Evolutionary conservation across 1,284 basidiomycete species (phyloP), one percentile per base, ranked within the genome.

Genomic region (Trametes versicolor): DNA sequence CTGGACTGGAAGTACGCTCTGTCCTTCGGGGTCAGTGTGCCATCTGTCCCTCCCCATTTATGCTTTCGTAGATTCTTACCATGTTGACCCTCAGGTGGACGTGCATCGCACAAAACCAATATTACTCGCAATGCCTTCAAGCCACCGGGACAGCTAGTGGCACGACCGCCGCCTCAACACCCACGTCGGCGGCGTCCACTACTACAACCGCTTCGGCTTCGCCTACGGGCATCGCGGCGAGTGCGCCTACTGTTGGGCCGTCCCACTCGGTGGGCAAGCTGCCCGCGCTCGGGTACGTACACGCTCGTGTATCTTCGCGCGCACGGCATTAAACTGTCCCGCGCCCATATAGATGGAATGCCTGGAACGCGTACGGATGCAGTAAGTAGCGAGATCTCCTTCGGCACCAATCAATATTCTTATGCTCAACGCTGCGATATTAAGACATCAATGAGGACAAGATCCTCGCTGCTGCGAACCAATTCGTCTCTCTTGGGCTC

Each of bases 331-430:
- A 15, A 21, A 49, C 37, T 32, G 32, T 49, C 53, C 15, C 43
- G 21, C 29, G 21, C 10, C 23, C 10, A 25, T 36, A 12, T 27
- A 85, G 84, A 37, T 86, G 85, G 85, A 86, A 86, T 66, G 75
- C 79, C 12, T 86, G 84, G 84, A 86, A 86, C 64, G 85, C 84
- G 2, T 85, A 85, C 69, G 74, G 76, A 32, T 80, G 85, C 61
- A 72, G 83, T 85, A 70, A 25, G 59, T 63, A 7, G 37, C 37
- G 39, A 9, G 12, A 13, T 51, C n/a, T 19, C n/a, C n/a, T n/a
- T n/a, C n/a, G n/a, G n/a, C n/a, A n/a, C n/a, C n/a, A n/a, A n/a
- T n/a, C n/a, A n/a, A n/a, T n/a, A n/a, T 2, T 9, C 21, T 17
- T 12, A 47, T 45, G 47, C 32, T 29, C 54, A 56, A 64, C 23